Evolutionary conservation across 768 basidiomycete species (phyloP).

Genomic region (Podaxis sp.): DNA sequence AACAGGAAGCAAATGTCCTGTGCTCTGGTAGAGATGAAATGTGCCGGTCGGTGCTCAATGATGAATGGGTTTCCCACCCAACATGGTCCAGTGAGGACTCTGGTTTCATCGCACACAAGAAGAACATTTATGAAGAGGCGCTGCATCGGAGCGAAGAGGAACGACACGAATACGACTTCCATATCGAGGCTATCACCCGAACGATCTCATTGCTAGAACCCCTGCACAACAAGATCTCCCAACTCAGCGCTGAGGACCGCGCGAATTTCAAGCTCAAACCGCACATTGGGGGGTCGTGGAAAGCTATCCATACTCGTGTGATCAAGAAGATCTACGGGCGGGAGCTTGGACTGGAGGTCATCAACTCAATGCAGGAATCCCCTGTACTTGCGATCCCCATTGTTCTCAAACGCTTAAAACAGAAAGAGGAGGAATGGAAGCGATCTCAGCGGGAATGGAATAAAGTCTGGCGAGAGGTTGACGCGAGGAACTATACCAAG

Average conservation of each 20-base stretch:
- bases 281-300: conserved; percentile 82
- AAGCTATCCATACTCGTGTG: conserved; percentile 89
- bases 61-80: conserved; percentile 98
- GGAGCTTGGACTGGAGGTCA: conserved; percentile 78
- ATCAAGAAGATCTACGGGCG: conserved; percentile 97
- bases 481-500: conserved; percentile 91
- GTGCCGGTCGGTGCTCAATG: conserved; percentile 95
- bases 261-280: conserved; percentile 83
- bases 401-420: conserved; percentile 84
- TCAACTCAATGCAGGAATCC: conserved; percentile 89
- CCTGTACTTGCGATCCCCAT: conserved; percentile 88
- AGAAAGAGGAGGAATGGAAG: conserved; percentile 99
- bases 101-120: conserved; percentile 86
- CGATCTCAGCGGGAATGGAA: conserved; percentile 98
- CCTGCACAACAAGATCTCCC: conserved; percentile 81
- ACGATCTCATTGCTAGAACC: conserved; percentile 92
- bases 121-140: conserved; percentile 96
- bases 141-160: conserved; percentile 97
- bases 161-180: conserved; percentile 98
- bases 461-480: conserved; percentile 96
- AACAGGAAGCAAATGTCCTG: conserved; percentile 79
- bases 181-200: conserved; percentile 91
- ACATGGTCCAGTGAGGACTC: conserved; percentile 94
- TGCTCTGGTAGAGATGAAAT: conserved; percentile 97
- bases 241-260: conserved; percentile 78